Evolutionary conservation across 1,284 basidiomycete species (phyloP).

Genomic region (Boletus austroedulis): DNA sequence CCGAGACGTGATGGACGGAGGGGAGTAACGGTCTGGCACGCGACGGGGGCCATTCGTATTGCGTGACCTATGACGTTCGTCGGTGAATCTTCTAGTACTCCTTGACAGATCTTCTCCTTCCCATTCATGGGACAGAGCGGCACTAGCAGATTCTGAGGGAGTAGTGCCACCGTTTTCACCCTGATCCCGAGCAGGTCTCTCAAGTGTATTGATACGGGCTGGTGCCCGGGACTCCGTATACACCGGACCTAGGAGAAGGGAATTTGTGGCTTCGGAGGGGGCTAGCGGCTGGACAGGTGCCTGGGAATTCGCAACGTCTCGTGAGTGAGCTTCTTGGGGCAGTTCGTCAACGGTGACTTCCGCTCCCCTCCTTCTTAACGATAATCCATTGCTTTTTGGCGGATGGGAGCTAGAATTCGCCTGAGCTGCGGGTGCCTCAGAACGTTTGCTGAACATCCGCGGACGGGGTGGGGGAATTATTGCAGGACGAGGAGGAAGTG

Average conservation of each 20-base stretch:
- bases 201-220: neutral
- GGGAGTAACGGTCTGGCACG: constrained; percentile 11
- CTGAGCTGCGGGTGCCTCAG: neutral
- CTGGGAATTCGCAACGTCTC: constrained; percentile 7
- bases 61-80: constrained; percentile 10
- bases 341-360: neutral
- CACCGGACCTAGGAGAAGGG: constrained; percentile 12
- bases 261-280: constrained; percentile 5
- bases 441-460: constrained; percentile 14
- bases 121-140: constrained; percentile 4
- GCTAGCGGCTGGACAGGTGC: constrained; percentile 3
- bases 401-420: constrained; percentile 6
- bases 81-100: constrained; percentile 6
- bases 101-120: constrained; percentile 10
- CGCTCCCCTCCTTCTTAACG: neutral
- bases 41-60: constrained; percentile 3
- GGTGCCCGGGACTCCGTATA: constrained; percentile 9
- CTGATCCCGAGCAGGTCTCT: neutral
- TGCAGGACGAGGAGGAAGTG: constrained; percentile 14
- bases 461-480: constrained; percentile 31
- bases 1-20: constrained; percentile 8
- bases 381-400: neutral
- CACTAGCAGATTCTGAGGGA: constrained; percentile 13
- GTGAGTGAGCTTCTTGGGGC: neutral
- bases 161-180: neutral